Base-by-base conservation (phyloP, 2,329 filamentous ascomycete genomes). In the Mycosphaerella sp. region DNA sequence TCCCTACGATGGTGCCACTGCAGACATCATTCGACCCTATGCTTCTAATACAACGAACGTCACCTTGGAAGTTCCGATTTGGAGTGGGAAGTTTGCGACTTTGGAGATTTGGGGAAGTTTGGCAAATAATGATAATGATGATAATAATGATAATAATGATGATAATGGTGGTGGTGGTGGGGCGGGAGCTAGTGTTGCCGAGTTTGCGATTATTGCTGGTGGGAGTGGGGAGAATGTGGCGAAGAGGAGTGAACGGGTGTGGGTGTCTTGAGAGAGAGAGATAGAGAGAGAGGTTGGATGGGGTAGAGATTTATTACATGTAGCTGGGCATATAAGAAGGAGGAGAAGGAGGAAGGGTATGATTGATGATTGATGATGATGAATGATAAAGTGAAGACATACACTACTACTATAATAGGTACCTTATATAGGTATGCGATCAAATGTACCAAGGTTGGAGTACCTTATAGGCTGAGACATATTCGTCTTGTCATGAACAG, bases 151-250 rank as follows among this genome's bases (percentile, higher is more conserved):
- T 59, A 70, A 68, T 14, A 61, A 64, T 9, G 56, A 57, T 17
- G 64, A 62, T 6, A 63, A 59, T 21, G 34, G 41, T 34, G 49
- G 63, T 54, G 54, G 60, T 10, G 63, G 72, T 56, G 66, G 69
- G 2, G 60, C 59, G 0, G 77, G 77, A 0, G 74, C 73, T 2
- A 79, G 74, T 35, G 77, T 80, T 1, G 76, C 75, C 13, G 78
- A 80, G 66, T 79, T 58, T 49, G 62, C 58, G 30, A 41, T 68
- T 39, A 52, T 67, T 32, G 61, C 57, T 16, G 21, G 18, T 4
- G 21, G 21, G 13, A 43, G 21, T 18, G 51, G 55, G 14, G 44
- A 49, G 30, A 54, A 54, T 35, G 21, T 56, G 28, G 44, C 41
- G 45, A 34, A 5, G 30, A 46, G 21, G 21, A 21, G 21, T 21